Percentiles rank a stretch among this genome's conserved stretches.
These are phyloP conservation scores for Candida ponderosae DNA, from an alignment of 805 yeast species.

Conservation along the genomic window DNA sequence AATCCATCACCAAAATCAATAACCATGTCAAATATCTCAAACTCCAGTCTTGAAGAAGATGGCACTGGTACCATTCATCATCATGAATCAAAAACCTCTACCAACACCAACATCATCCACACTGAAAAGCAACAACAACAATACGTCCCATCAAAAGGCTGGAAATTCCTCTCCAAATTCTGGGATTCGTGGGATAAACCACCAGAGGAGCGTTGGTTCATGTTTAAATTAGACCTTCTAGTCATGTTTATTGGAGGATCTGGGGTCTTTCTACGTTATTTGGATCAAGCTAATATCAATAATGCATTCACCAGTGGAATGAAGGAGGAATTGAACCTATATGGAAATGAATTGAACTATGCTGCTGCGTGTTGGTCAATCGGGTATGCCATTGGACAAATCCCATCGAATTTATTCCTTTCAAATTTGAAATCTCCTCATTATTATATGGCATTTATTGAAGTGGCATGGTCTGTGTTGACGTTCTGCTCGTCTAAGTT, in stretches of 20 bases:
- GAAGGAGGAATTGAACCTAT: constrained; percentile 38
- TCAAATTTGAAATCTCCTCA: constrained; percentile 35
- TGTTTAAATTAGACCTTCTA: constrained; percentile 3
- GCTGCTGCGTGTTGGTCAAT: constrained; percentile 43
- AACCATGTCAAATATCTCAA: too few relatives aligned
- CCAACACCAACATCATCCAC: too few relatives aligned
- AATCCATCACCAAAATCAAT: too few relatives aligned
- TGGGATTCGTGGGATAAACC: constrained; percentile 9
- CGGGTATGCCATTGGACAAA: constrained; percentile 42
- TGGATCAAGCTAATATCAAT: constrained; percentile 44
- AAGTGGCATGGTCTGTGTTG: constrained; percentile 46
- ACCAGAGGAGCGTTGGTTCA: constrained; percentile 2
- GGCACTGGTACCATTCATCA: too few relatives aligned
- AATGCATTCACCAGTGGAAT: constrained; percentile 50
- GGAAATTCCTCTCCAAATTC: too few relatives aligned
- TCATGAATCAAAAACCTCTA: too few relatives aligned
- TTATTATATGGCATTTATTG: constrained; percentile 32
- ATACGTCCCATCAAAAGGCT: too few relatives aligned
- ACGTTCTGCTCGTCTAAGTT: constrained; percentile 40
- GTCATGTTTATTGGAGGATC: constrained; percentile 4
- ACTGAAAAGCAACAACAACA: too few relatives aligned
- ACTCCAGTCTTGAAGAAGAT: too few relatives aligned
- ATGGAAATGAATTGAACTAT: constrained; percentile 46
- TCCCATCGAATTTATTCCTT: constrained; percentile 45
- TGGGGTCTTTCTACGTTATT: constrained; percentile 24